Base-by-base conservation (phyloP, 1,284 basidiomycete genomes). In the Termitomyces sp. region DNA sequence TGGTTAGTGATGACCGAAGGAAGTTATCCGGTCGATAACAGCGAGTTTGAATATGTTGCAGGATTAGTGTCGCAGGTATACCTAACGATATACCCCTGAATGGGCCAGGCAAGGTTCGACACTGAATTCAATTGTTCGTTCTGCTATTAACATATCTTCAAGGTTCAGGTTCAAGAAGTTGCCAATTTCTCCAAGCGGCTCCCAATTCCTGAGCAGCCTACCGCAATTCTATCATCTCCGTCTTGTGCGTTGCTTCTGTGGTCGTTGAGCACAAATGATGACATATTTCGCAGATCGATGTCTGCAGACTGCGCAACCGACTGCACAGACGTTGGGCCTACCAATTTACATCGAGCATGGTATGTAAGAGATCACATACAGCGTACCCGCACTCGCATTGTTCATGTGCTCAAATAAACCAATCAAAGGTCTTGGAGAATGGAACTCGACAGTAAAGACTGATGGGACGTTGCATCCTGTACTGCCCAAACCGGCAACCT, bases 241-340 rank as follows among this genome's bases (percentile, higher is more conserved):
- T 46, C 50, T 16, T 19, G 50, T 28, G 18, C 19, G 37, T n/a
- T 28, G 6, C 40, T 35, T 33, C 2, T 13, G 24, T 8, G 7
- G 7, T 21, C 2, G 2, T 21, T 40, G 18, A n/a, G 3, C 6
- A 19, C 6, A 4, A 31, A 26, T 45, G 21, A 40, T 31, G 21
- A n/a, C 37, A 31, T 1, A 24, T 8, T 19, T 13, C n/a, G 35
- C 34, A 40, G 43, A 39, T 46, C 30, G 49, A 37, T 21, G 41
- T 34, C 37, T 46, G 24, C 43, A 40, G 43, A 46, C 21, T 16
- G 44, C 35, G n/a, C 43, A 46, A 19, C 44, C 30, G 19, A 52
- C 31, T 28, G 38, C 38, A 38, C 44, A 21, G 31, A 30, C 37
- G 3, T 35, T 41, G 30, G 30, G 1, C 28, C 16, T 39, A 10